phyloP scores from a whole-genome alignment of 352 stramenopile genomes.

The Globisporangium echinulatum region DNA sequence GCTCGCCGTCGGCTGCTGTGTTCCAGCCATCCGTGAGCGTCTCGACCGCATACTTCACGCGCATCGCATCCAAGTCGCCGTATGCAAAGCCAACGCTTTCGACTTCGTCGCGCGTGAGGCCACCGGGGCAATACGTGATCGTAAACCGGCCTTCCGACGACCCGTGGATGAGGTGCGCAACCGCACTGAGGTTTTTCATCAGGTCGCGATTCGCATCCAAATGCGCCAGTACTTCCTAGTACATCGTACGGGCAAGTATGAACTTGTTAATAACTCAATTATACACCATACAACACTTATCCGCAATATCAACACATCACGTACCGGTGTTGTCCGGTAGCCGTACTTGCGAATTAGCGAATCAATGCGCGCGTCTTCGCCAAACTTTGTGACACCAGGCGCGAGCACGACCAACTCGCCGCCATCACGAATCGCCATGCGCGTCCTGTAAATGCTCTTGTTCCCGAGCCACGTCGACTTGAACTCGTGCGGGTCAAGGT shows the following conservation, averaged over 20 bases:
- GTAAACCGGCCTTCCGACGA: constrained; percentile 96
- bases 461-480: constrained; percentile 98
- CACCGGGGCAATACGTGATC: constrained; percentile 92
- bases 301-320: constrained; percentile 6
- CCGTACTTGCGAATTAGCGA: constrained; percentile 95
- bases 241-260: too few species aligned
- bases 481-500: constrained; percentile 94
- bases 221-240: constrained; percentile 86
- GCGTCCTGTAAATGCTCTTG: constrained; percentile 97
- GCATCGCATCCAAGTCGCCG: constrained; percentile 82
- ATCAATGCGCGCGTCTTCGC: constrained; percentile 93
- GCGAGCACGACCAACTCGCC: constrained; percentile 94
- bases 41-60: constrained; percentile 71
- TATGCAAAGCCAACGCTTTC: constrained; percentile 92
- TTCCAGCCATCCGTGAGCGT: constrained; percentile 93
- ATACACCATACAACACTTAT: not conserved
- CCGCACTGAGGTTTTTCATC: constrained; percentile 93
- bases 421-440: constrained; percentile 95
- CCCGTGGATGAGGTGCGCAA: constrained; percentile 96
- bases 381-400: constrained; percentile 92
- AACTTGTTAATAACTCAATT: too few species aligned
- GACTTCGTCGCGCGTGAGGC: constrained; percentile 90
- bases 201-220: constrained; percentile 91
- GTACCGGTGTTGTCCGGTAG: constrained; percentile 92
- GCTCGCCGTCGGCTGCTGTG: constrained; percentile 56